Evolutionary conservation across 495 filamentous ascomycete genomes (phyloP).

Genomic region (Xylaria curta): DNA sequence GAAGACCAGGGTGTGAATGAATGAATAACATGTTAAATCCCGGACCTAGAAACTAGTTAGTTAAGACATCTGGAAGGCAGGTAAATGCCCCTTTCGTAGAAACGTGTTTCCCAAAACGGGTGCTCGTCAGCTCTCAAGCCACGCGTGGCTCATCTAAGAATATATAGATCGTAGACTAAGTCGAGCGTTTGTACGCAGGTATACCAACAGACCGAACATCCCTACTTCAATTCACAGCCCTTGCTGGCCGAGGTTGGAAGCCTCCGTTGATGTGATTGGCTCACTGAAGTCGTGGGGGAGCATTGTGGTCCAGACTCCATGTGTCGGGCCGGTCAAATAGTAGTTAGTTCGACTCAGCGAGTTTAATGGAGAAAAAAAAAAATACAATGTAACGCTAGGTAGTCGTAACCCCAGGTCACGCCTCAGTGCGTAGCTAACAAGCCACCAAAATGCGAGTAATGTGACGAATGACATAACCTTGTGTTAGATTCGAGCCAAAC

Average conservation of each 20-base stretch:
- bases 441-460: constrained; percentile 3
- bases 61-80: not conserved
- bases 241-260: constrained; percentile 2
- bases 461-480: constrained; percentile 15
- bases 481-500: not conserved
- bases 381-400: constrained; percentile 4
- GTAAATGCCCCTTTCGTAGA: not conserved
- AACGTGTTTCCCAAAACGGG: not conserved
- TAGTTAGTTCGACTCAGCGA: not conserved
- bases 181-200: constrained; percentile 6
- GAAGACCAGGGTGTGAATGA: not conserved
- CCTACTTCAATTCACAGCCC: not conserved
- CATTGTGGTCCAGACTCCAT: constrained; percentile 8
- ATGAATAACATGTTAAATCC: not conserved
- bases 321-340: not conserved
- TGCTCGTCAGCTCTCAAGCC: not conserved
- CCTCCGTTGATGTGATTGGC: constrained; percentile 9
- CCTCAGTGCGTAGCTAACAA: not conserved
- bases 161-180: not conserved
- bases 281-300: not conserved
- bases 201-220: constrained; percentile 16
- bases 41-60: not conserved
- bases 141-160: not conserved
- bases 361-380: not conserved
- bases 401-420: not conserved